Conservation (phyloP, 1,139 yeast species). For the Pichia cactophila region DNA sequence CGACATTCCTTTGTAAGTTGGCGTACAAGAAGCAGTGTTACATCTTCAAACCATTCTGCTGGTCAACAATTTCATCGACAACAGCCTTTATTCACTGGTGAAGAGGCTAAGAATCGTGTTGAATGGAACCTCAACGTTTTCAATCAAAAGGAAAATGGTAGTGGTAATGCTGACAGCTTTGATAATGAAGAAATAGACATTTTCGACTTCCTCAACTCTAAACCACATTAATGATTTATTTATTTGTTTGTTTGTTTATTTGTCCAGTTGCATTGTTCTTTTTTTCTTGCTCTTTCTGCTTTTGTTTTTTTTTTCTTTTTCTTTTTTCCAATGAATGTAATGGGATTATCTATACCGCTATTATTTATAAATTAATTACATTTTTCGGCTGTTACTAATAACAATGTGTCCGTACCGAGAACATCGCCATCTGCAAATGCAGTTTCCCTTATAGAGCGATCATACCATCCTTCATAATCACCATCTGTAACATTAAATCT, state of each 20-base stretch:
- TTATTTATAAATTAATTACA: neutral
- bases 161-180: neutral
- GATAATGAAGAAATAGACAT: conserved; percentile 5
- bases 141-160: neutral
- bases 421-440: conserved; percentile 6
- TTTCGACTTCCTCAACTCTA: conserved; percentile 7
- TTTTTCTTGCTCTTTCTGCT: neutral
- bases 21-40: neutral
- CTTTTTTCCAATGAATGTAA: no score
- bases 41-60: neutral
- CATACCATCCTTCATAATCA: neutral
- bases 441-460: neutral
- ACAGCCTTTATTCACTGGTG: neutral
- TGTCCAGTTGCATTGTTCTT: neutral
- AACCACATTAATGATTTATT: neutral
- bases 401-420: conserved; percentile 4
- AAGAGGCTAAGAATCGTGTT: neutral
- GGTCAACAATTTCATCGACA: neutral
- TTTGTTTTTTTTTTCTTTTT: neutral
- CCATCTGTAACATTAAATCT: neutral
- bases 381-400: conserved; percentile 7
- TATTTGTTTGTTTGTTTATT: no score
- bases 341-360: no score
- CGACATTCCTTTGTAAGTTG: neutral
- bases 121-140: conserved; percentile 9